Evolutionary conservation across 2,329 filamentous ascomycete species (phyloP), one percentile per base, ranked within the genome.

Genomic region (Phialophora tarda): DNA sequence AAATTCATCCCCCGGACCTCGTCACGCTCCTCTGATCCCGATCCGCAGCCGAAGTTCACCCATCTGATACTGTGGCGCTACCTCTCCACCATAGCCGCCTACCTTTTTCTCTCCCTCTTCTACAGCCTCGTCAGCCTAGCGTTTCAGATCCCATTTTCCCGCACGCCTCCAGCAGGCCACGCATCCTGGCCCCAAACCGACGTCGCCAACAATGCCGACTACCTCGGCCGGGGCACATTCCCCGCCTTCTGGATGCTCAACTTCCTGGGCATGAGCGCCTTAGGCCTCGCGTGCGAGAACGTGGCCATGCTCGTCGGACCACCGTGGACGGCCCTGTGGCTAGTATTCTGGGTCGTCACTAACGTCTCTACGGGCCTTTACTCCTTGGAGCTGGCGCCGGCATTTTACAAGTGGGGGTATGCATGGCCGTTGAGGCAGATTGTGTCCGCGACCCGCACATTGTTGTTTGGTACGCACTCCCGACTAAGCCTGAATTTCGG

Each of bases 321-420:
- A 70, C 87, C 85, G 0, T 89, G 86, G 86, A 84, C 81, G 57
- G 82, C 85, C 0, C 53, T 71, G 0, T 90, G 87, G 82, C 76
- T 90, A 1, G 88, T 89, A 63, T 89, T 88, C 71, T 89, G 86
- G 87, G 85, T 89, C 48, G 87, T 89, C 64, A 84, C 85, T 4
- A 90, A 90, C 71, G 86, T 89, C 0, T 78, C 82, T 0, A 88
- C 85, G 0, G 78, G 81, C 0, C 88, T 90, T 71, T 86, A 89
- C 73, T 77, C 84, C 2, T 78, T 89, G 47, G 84, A 87, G 32
- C 77, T 90, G 28, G 82, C 84, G 1, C 84, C 85, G 0, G 77
- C 75, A 0, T 89, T 89, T 72, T 90, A 86, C 73, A 74, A 76
- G 2, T 89, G 85, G 85, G 86, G 85, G 0, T 88, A 88, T 73